Evolutionary conservation across 2,329 filamentous ascomycete species (phyloP).

Genomic region (Lecanicillium sp.): DNA sequence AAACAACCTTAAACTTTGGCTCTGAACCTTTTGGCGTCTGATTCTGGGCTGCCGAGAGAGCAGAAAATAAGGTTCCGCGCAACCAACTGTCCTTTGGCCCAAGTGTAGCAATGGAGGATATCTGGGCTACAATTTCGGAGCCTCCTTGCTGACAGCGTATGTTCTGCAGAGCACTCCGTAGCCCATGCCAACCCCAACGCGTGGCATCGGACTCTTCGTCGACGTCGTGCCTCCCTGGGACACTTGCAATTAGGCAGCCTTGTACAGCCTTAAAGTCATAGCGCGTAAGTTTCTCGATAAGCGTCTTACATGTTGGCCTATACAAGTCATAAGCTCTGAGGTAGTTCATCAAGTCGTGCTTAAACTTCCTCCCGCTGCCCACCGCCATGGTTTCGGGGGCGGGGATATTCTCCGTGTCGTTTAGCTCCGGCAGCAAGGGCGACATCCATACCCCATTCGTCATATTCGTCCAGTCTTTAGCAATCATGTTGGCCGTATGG

Average conservation of each 20-base stretch:
- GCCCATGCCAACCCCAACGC: slow-evolving; percentile 68
- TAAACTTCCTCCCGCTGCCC: slow-evolving; percentile 65
- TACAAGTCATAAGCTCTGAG: slow-evolving; percentile 58
- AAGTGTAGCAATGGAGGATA: slow-evolving; percentile 78
- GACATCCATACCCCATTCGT: slow-evolving; percentile 77
- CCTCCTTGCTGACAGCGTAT: slow-evolving; percentile 38
- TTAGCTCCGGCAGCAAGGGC: slow-evolving; percentile 53
- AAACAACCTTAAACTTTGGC: slow-evolving; percentile 63
- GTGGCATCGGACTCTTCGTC: slow-evolving; percentile 39
- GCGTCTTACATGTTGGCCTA: slow-evolving; percentile 40
- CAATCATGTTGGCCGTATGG: slow-evolving; percentile 89
- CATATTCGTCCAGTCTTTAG: slow-evolving; percentile 81
- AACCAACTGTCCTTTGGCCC: slow-evolving; percentile 67
- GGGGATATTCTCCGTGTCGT: slow-evolving; percentile 5
- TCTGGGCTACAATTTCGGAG: slow-evolving; percentile 51
- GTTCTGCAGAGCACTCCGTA: slow-evolving; percentile 50
- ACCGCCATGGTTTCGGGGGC: slow-evolving; percentile 17
- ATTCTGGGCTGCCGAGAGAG: slow-evolving; percentile 29
- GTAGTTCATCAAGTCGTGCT: slow-evolving; percentile 66
- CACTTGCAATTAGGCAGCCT: slow-evolving; percentile 69
- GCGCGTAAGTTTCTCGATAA: slow-evolving; percentile 48
- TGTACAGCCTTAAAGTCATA: slow-evolving; percentile 66
- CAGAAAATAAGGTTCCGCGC: slow-evolving; percentile 51
- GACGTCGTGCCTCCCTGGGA: slow-evolving; percentile 59
- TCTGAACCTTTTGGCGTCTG: slow-evolving; percentile 12